phyloP scores from a whole-genome alignment of 2,329 filamentous ascomycete genomes.

The Ceratocystiopsis sp. region DNA sequence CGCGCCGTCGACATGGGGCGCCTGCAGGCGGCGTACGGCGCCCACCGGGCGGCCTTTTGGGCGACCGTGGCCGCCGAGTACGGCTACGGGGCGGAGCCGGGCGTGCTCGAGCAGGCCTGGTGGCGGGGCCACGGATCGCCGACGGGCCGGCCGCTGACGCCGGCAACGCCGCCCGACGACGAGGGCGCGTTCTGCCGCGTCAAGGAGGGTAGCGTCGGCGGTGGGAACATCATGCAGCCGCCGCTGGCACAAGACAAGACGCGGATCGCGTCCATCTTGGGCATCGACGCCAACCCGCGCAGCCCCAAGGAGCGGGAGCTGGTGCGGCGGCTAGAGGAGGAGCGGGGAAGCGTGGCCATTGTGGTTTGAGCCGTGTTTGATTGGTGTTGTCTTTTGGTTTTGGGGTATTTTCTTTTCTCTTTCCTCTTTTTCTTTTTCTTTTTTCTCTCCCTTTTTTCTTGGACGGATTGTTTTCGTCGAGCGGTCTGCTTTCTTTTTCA shows the following conservation, averaged over 20 bases:
- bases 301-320: slow-evolving; percentile 40
- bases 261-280: slow-evolving; percentile 44
- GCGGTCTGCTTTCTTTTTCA: background rate
- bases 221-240: background rate
- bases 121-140: slow-evolving; percentile 13
- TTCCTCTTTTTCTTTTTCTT: slow-evolving; percentile 1
- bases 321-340: slow-evolving; percentile 37
- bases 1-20: slow-evolving; percentile 44
- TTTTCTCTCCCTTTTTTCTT: background rate
- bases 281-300: slow-evolving; percentile 39
- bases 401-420: background rate
- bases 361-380: slow-evolving; percentile 5
- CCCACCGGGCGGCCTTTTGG: slow-evolving; percentile 59
- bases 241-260: slow-evolving; percentile 29
- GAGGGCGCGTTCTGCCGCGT: slow-evolving; percentile 21
- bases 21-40: slow-evolving; percentile 52
- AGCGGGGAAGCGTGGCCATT: slow-evolving; percentile 10
- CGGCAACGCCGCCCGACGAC: slow-evolving; percentile 33
- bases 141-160: slow-evolving; percentile 33
- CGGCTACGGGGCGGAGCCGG: slow-evolving; percentile 42
- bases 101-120: slow-evolving; percentile 56
- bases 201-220: slow-evolving; percentile 12
- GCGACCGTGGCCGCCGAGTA: slow-evolving; percentile 54
- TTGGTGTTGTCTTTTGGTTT: background rate
- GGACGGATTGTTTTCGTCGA: background rate